Percentiles rank a stretch among this genome's conserved stretches.
Evolutionary conservation across 108 stramenopile genomes (phyloP).

Genomic region (Chaetoceros tenuissimus): DNA sequence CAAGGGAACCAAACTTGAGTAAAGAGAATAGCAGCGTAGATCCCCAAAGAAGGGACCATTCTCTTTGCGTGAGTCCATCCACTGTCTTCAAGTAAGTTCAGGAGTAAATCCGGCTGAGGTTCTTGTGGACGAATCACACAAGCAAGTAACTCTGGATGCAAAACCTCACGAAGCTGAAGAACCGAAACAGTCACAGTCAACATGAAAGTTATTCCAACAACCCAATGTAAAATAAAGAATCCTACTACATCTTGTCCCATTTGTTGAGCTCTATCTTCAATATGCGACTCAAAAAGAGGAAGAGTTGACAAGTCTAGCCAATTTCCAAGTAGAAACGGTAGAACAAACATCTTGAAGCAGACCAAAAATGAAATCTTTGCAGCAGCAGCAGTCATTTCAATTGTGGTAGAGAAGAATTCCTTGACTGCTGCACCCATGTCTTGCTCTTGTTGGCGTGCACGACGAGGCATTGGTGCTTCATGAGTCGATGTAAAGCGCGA

Average conservation of each 20-base stretch:
- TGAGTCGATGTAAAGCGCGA: neutral
- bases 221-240: conserved; percentile 79
- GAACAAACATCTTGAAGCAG: conserved; percentile 79
- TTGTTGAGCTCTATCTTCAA: conserved; percentile 40
- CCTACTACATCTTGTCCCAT: conserved; percentile 72
- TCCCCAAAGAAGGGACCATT: conserved; percentile 59
- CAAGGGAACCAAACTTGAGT: conserved; percentile 66
- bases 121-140: conserved; percentile 92
- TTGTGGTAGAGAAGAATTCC: conserved; percentile 16
- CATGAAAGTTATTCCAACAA: conserved; percentile 96
- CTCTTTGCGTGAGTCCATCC: conserved; percentile 76
- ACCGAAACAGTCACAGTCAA: conserved; percentile 91
- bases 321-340: conserved; percentile 62
- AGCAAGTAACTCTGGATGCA: conserved; percentile 88
- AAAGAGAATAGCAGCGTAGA: conserved; percentile 52
- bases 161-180: conserved; percentile 85
- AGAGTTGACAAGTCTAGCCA: conserved; percentile 70
- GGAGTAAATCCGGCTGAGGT: conserved; percentile 93
- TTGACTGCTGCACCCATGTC: conserved; percentile 10
- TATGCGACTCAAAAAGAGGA: conserved; percentile 40
- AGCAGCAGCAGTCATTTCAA: conserved; percentile 55
- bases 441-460: conserved; percentile 6
- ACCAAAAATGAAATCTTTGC: conserved; percentile 76
- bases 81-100: conserved; percentile 84
- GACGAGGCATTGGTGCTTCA: neutral